A percentile compares a stretch with the other conserved stretches of the same genome.
phyloP scores from a whole-genome alignment of 345 rosid genomes.

The Linum trigynum region DNA sequence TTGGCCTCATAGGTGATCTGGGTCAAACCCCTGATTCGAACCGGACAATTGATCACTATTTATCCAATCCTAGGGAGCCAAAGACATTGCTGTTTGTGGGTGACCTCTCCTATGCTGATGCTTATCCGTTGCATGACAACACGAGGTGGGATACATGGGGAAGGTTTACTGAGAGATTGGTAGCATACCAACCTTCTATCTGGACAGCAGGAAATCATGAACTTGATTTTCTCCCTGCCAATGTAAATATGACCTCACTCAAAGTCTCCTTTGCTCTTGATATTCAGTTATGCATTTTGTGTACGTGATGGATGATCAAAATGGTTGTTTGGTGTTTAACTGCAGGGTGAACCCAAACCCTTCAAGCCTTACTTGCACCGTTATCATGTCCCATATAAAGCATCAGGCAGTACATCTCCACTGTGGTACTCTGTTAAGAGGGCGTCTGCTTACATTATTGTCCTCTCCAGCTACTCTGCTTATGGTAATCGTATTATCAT shows the following conservation, averaged over 20 bases:
- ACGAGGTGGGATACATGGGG: conserved; percentile 81
- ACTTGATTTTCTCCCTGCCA: no score
- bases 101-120: conserved; percentile 82
- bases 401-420: conserved; percentile 58
- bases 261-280: neutral
- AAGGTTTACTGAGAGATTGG: conserved; percentile 60
- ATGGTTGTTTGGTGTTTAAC: neutral
- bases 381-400: conserved; percentile 46
- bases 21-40: conserved; percentile 86
- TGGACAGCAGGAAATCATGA: no score
- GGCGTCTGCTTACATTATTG: conserved; percentile 71
- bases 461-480: conserved; percentile 75
- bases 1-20: conserved; percentile 86
- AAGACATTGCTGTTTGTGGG: conserved; percentile 62
- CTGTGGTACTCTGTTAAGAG: conserved; percentile 86
- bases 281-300: neutral
- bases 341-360: conserved; percentile 58
- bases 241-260: conserved; percentile 12
- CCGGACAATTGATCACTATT: conserved; percentile 60
- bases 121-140: conserved; percentile 62
- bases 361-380: conserved; percentile 63
- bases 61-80: conserved; percentile 51
- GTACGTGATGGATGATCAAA: neutral
- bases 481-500: conserved; percentile 36
- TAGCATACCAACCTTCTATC: neutral